A percentile compares a stretch with the other conserved stretches of the same genome.
These are phyloP conservation scores for Zymoseptoria tritici DNA, from an alignment of 2,329 filamentous ascomycete species.

Conservation along the genomic window DNA sequence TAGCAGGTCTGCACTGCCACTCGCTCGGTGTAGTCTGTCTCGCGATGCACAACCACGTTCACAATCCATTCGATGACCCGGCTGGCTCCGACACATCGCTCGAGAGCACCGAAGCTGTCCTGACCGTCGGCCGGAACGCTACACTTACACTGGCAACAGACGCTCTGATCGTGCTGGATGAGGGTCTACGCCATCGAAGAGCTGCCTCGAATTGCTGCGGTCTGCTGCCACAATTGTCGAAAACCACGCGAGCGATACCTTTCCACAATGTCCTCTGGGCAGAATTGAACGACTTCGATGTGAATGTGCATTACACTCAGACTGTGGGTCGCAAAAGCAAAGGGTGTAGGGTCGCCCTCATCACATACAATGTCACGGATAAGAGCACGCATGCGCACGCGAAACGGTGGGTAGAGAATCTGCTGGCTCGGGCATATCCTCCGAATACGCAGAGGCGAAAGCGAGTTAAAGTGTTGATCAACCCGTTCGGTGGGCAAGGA, in stretches of 20 bases:
- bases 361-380: slow-evolving; percentile 53
- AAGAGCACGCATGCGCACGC: slow-evolving; percentile 44
- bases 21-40: slow-evolving; percentile 17
- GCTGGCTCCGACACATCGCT: slow-evolving; percentile 16
- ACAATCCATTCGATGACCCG: slow-evolving; percentile 27
- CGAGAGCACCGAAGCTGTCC: slow-evolving; percentile 12
- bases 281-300: slow-evolving; percentile 50
- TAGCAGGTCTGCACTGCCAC: slow-evolving; percentile 19
- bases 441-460: slow-evolving; percentile 57
- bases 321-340: slow-evolving; percentile 47
- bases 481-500: slow-evolving; percentile 83
- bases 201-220: slow-evolving; percentile 50
- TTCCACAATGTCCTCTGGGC: slow-evolving; percentile 83
- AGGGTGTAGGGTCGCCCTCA: slow-evolving; percentile 51
- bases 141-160: slow-evolving; percentile 55
- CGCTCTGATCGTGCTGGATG: slow-evolving; percentile 54
- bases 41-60: slow-evolving; percentile 1
- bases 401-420: slow-evolving; percentile 53
- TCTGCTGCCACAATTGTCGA: slow-evolving; percentile 38
- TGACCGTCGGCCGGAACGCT: slow-evolving; percentile 48
- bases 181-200: slow-evolving; percentile 43
- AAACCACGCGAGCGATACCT: slow-evolving; percentile 55
- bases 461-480: slow-evolving; percentile 80
- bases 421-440: slow-evolving; percentile 66
- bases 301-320: slow-evolving; percentile 67